Evolutionary conservation across 495 filamentous ascomycete genomes (phyloP).

Genomic region (Lasiosphaeris hirsuta): DNA sequence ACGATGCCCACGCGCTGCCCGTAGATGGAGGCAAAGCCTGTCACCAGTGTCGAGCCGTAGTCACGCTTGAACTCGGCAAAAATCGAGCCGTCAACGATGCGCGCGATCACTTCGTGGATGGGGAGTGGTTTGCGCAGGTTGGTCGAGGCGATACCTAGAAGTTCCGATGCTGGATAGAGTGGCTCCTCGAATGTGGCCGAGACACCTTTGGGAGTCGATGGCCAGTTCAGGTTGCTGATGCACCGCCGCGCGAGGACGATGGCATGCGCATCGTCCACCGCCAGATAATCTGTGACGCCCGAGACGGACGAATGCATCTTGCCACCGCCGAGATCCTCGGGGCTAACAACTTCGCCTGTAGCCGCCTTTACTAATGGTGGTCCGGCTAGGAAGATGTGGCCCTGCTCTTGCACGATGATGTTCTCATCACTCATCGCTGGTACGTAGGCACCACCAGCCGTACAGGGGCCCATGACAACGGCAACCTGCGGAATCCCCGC

Average conservation of each 20-base stretch:
- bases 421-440: slow-evolving; percentile 96
- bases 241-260: slow-evolving; percentile 81
- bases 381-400: slow-evolving; percentile 94
- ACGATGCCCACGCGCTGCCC: slow-evolving; percentile 90
- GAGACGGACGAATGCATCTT: slow-evolving; percentile 84
- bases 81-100: slow-evolving; percentile 85
- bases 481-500: slow-evolving; percentile 88
- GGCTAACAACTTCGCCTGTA: slow-evolving; percentile 88
- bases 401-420: slow-evolving; percentile 92
- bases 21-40: slow-evolving; percentile 88
- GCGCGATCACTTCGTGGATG: slow-evolving; percentile 86
- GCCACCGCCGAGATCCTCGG: slow-evolving; percentile 93
- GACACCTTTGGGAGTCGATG: slow-evolving; percentile 33
- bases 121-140: slow-evolving; percentile 82
- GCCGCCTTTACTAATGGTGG: slow-evolving; percentile 95
- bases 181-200: slow-evolving; percentile 56
- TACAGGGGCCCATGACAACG: slow-evolving; percentile 98
- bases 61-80: slow-evolving; percentile 94
- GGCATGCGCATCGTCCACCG: slow-evolving; percentile 91
- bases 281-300: slow-evolving; percentile 95
- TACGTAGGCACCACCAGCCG: slow-evolving; percentile 92
- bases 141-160: slow-evolving; percentile 82
- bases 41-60: slow-evolving; percentile 88
- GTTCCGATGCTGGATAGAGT: slow-evolving; percentile 74
- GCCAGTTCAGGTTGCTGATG: slow-evolving; percentile 86